Conservation (phyloP, 129 eudicot species). For the Flaveria linearis region DNA sequence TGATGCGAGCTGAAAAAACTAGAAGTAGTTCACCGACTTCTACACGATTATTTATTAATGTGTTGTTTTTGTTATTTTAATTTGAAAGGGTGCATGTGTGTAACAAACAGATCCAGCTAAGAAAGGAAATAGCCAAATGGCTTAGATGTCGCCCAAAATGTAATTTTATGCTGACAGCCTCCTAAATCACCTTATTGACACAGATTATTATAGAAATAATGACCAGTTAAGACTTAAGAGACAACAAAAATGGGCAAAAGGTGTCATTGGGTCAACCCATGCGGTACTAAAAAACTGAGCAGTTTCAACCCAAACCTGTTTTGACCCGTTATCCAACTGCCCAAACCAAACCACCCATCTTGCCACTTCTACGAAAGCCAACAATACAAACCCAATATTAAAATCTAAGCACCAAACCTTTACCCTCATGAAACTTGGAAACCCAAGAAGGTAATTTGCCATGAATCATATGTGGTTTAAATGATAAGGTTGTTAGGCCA, state of each 20-base stretch:
- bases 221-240: not conserved
- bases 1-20: not conserved
- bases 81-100: not conserved
- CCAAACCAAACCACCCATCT: not conserved
- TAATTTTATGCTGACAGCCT: no score
- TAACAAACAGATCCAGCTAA: not conserved
- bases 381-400: not conserved
- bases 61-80: not conserved
- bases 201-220: not conserved
- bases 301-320: not conserved
- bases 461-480: not conserved
- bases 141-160: no score
- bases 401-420: slow-evolving; percentile 4
- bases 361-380: no score
- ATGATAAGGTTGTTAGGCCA: not conserved
- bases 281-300: not conserved
- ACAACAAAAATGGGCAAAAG: not conserved
- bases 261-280: not conserved
- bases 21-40: not conserved
- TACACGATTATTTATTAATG: not conserved
- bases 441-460: not conserved
- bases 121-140: not conserved
- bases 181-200: not conserved
- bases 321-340: not conserved
- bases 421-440: slow-evolving; percentile 2